Evolutionary conservation across 1,284 basidiomycete genomes (phyloP).

Genomic region (Cutaneotrichosporon cutaneum): DNA sequence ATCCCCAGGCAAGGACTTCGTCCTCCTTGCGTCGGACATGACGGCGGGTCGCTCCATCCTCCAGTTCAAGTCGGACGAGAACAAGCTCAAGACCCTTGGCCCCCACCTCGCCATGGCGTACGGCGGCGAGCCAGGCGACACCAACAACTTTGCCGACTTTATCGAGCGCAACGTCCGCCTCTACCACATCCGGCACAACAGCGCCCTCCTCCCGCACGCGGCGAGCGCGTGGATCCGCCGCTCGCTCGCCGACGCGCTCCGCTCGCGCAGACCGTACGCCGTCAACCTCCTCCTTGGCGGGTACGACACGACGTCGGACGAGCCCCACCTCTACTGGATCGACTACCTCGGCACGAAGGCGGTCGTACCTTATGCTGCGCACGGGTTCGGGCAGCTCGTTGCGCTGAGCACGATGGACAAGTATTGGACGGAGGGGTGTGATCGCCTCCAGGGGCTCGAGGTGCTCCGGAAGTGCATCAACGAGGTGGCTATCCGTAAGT

Average conservation of each 20-base stretch:
- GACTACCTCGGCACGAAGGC: constrained; percentile 29
- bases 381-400: constrained; percentile 94
- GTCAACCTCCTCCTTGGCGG: constrained; percentile 94
- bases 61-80: constrained; percentile 96
- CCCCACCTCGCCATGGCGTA: constrained; percentile 94
- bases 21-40: constrained; percentile 86
- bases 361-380: constrained; percentile 83
- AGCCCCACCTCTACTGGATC: constrained; percentile 61
- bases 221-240: constrained; percentile 94
- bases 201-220: constrained; percentile 80
- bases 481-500: constrained; percentile 76
- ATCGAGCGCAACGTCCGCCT: constrained; percentile 93
- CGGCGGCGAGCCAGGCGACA: constrained; percentile 94
- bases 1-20: constrained; percentile 76
- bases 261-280: constrained; percentile 81
- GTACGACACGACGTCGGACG: constrained; percentile 66
- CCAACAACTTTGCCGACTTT: constrained; percentile 94
- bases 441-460: constrained; percentile 73
- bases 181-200: constrained; percentile 84
- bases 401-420: constrained; percentile 86
- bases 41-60: constrained; percentile 85
- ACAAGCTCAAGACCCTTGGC: constrained; percentile 91
- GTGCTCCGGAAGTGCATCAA: constrained; percentile 81
- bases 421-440: constrained; percentile 57
- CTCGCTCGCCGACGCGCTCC: constrained; percentile 81